These are phyloP conservation scores for Harringtonia aguacate DNA, from an alignment of 2,329 filamentous ascomycete genomes.

Conservation along the genomic window DNA sequence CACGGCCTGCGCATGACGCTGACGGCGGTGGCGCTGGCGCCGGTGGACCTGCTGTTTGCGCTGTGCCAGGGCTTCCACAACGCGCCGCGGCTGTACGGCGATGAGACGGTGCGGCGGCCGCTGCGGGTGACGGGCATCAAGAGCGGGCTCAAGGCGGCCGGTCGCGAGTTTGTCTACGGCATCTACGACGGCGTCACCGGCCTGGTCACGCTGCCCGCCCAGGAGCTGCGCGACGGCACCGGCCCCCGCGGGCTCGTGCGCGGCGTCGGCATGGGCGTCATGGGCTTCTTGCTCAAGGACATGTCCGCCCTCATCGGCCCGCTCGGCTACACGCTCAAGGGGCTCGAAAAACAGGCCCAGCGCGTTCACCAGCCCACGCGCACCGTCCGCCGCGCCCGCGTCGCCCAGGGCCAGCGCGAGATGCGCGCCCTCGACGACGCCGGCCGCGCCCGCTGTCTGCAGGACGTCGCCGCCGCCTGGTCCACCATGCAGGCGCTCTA, in stretches of 20 bases:
- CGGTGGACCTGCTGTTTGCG: conserved; percentile 49
- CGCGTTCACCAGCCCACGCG: conserved; percentile 40
- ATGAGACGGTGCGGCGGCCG: conserved; percentile 55
- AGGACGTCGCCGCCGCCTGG: conserved; percentile 30
- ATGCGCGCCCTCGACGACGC: conserved; percentile 19
- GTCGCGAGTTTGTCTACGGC: conserved; percentile 51
- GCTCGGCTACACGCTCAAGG: conserved; percentile 52
- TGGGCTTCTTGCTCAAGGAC: conserved; percentile 54
- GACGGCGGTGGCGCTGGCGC: conserved; percentile 41
- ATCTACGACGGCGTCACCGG: conserved; percentile 57
- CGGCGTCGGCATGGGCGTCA: conserved; percentile 52
- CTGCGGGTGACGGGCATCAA: conserved; percentile 53
- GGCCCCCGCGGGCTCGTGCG: conserved; percentile 29
- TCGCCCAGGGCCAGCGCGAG: conserved; percentile 45
- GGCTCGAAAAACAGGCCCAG: conserved; percentile 47
- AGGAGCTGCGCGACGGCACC: conserved; percentile 44
- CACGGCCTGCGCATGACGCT: conserved; percentile 40
- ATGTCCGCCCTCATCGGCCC: conserved; percentile 51
- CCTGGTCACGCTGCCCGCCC: conserved; percentile 46
- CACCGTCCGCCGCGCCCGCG: conserved; percentile 45
- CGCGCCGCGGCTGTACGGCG: conserved; percentile 58
- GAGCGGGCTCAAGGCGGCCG: conserved; percentile 51
- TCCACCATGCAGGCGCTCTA: conserved; percentile 28
- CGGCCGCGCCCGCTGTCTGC: conserved; percentile 18
- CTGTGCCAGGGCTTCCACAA: conserved; percentile 62